Conservation (phyloP, 2,329 filamentous ascomycete species). For the Cryphonectria naterciae region DNA sequence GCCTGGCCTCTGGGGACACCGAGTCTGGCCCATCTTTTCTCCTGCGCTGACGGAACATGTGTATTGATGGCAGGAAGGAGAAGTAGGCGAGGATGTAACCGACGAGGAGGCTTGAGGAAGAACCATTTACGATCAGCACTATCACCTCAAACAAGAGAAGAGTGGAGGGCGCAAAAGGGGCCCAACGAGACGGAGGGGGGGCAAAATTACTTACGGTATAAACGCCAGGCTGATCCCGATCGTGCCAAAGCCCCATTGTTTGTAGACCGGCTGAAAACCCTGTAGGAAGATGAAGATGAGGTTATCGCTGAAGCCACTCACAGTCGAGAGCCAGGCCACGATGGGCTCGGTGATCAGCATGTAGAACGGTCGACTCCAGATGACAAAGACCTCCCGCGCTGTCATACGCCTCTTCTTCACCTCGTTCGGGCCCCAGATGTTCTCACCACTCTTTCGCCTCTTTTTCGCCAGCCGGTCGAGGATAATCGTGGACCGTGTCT, state of each 20-base stretch:
- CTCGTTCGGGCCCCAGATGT: conserved; percentile 53
- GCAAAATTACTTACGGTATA: conserved; percentile 20
- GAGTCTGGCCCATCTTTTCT: conserved; percentile 49
- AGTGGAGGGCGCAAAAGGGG: too few relatives aligned
- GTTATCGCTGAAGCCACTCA: conserved; percentile 73
- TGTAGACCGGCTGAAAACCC: conserved; percentile 69
- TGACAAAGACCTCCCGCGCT: conserved; percentile 46
- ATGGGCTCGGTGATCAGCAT: conserved; percentile 78
- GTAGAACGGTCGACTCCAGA: conserved; percentile 68
- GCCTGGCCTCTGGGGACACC: conserved; percentile 55
- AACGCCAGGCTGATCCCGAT: conserved; percentile 29
- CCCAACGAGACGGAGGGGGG: background rate
- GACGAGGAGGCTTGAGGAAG: conserved; percentile 24
- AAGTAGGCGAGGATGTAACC: conserved; percentile 65
- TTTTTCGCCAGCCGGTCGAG: conserved; percentile 62
- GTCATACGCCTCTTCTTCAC: conserved; percentile 35
- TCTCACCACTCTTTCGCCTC: conserved; percentile 52
- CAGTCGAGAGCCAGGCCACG: conserved; percentile 69
- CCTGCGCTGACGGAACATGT: conserved; percentile 38
- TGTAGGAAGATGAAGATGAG: conserved; percentile 80
- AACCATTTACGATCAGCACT: background rate
- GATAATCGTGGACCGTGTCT: conserved; percentile 61
- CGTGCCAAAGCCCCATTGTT: conserved; percentile 60
- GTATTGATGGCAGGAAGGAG: conserved; percentile 59
- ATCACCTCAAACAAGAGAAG: background rate